Base-by-base conservation (phyloP, 1,284 basidiomycete genomes). In the Ceratobasidium sp. region DNA sequence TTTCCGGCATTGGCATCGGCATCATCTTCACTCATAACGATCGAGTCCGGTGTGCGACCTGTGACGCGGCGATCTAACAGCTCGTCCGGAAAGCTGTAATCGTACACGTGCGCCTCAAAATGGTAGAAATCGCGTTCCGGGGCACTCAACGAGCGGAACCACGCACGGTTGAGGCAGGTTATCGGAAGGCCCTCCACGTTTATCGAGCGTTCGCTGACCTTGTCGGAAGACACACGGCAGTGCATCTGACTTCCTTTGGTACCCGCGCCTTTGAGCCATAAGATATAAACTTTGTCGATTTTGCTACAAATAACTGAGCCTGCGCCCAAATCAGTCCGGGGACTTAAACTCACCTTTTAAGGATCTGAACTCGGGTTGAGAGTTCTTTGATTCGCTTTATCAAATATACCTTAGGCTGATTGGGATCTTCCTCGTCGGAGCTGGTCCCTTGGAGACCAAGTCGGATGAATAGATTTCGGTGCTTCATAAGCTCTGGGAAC, bases 201-300 rank as follows among this genome's bases (percentile, higher is more conserved):
- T 10, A 63, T 10, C 18, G 39, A 6, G 15, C 61, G 28, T 3
- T 39, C 18, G 61, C 28, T 39, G 28, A 63, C 61, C 61, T 15
- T 39, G 33, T 63, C 61, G 7, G 61, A 63, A 12, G 61, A 26
- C 18, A n/a, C 61, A 23, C 61, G 61, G 28, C 9, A 15, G 61
- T 63, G 61, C 28, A 63, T 33, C 39, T 63, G 61, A 42, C 61
- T 63, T 39, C 61, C 61, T 42, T 63, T 63, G 10, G 33, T 15
- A 39, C 61, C 61, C 15, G 61, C 20, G 33, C 61, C 61, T 42
- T 63, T 63, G 33, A n/a, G 26, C 33, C 39, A 63, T n/a, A 63
- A 42, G 9, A 9, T 63, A 42, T 63, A 63, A 13, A 42, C 61
- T n/a, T 15, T 7, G n/a, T 63, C 61, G 20, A 63, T 12, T 39